Evolutionary conservation across 257 asterid species (phyloP).

Genomic region (Ilex asprella): DNA sequence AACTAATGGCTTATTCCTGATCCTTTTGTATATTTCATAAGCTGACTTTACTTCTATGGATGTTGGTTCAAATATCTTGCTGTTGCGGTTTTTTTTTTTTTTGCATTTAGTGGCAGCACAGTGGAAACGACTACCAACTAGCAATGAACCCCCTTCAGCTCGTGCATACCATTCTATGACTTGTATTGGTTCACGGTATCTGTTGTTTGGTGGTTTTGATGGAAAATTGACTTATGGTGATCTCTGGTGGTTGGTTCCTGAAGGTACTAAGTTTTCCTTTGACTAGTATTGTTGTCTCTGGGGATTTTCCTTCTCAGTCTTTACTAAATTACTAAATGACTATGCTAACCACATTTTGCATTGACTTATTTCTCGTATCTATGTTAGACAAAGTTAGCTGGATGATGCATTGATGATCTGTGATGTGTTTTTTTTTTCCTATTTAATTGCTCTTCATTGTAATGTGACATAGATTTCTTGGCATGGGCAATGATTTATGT

Average conservation of each 20-base stretch:
- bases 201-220: constrained; percentile 93
- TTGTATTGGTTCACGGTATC: constrained; percentile 60
- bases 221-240: constrained; percentile 91
- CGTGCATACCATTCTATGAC: constrained; percentile 98
- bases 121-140: constrained; percentile 84
- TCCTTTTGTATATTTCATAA: too few relatives aligned
- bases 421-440: too few relatives aligned
- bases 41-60: neutral
- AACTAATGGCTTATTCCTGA: too few relatives aligned
- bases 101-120: constrained; percentile 67
- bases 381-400: neutral
- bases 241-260: constrained; percentile 99
- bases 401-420: too few relatives aligned
- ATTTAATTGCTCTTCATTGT: too few relatives aligned
- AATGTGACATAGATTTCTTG: too few relatives aligned
- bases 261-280: constrained; percentile 41
- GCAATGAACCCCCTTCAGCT: constrained; percentile 77
- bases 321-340: neutral
- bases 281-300: neutral
- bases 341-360: neutral
- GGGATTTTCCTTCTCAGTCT: neutral
- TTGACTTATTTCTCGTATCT: neutral
- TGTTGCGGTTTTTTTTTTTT: constrained; percentile 8
- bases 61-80: neutral
- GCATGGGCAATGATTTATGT: too few relatives aligned